Conservation (phyloP, 1,284 basidiomycete species). For the Ganoderma boninense region DNA sequence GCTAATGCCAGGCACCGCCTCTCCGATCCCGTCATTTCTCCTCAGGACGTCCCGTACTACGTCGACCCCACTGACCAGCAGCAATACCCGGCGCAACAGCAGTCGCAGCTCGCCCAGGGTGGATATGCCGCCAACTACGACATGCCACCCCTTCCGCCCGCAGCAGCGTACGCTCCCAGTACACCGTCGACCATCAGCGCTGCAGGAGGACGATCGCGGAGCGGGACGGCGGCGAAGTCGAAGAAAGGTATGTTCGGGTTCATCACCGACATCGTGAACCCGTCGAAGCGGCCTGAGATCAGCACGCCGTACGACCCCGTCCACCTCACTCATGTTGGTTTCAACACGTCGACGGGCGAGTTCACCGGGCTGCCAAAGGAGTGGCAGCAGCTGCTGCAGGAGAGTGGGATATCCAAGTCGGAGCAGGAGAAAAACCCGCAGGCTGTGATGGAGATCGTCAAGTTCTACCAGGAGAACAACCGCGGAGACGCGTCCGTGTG, state of each 20-base stretch:
- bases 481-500: slow-evolving; percentile 73
- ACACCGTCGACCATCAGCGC: slow-evolving; percentile 37
- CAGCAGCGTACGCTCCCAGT: slow-evolving; percentile 37
- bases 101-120: background rate
- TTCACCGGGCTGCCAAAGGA: slow-evolving; percentile 98
- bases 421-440: slow-evolving; percentile 99
- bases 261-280: slow-evolving; percentile 73
- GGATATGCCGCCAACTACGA: slow-evolving; percentile 28
- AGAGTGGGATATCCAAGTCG: slow-evolving; percentile 92
- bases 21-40: slow-evolving; percentile 53
- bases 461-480: slow-evolving; percentile 93
- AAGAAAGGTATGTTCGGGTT: slow-evolving; percentile 83
- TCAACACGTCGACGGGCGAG: slow-evolving; percentile 98
- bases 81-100: slow-evolving; percentile 14
- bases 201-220: slow-evolving; percentile 62
- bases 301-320: slow-evolving; percentile 99
- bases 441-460: slow-evolving; percentile 98
- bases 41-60: slow-evolving; percentile 44
- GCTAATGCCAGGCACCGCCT: slow-evolving; percentile 55
- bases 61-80: slow-evolving; percentile 33
- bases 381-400: slow-evolving; percentile 98
- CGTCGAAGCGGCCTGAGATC: slow-evolving; percentile 87
- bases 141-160: slow-evolving; percentile 47
- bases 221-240: slow-evolving; percentile 66
- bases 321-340: slow-evolving; percentile 98